Percentiles rank a stretch among this genome's conserved stretches.
phyloP scores from a whole-genome alignment of 768 basidiomycete genomes.

The Serendipita sp. region DNA sequence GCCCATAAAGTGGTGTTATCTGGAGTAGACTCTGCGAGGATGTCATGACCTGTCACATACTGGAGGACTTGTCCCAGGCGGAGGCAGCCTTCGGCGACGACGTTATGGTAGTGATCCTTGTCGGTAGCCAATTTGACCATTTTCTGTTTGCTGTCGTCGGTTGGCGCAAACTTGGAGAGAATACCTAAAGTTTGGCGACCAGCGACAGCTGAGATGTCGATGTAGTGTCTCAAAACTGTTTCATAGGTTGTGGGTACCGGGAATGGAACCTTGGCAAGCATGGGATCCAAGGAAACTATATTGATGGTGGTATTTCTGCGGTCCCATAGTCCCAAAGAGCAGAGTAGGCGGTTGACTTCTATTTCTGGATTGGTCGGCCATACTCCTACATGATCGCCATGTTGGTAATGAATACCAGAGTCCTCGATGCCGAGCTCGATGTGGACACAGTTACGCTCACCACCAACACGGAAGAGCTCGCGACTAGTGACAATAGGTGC shows the following conservation, averaged over 20 bases:
- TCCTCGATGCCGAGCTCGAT: constrained; percentile 88
- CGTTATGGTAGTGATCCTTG: constrained; percentile 72
- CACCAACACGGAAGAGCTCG: constrained; percentile 65
- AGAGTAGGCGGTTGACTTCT: constrained; percentile 81
- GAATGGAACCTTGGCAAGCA: constrained; percentile 96
- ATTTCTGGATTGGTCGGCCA: constrained; percentile 92
- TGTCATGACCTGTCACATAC: constrained; percentile 69
- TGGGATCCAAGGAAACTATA: constrained; percentile 94
- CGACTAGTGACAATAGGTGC: constrained; percentile 61
- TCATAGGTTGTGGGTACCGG: constrained; percentile 91
- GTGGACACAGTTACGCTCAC: constrained; percentile 84
- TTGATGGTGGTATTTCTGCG: constrained; percentile 73
- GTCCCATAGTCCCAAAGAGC: constrained; percentile 64
- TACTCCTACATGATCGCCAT: constrained; percentile 93
- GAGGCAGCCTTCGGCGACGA: constrained; percentile 67
- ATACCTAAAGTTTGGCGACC: constrained; percentile 86
- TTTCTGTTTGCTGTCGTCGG: constrained; percentile 53
- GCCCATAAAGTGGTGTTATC: constrained; percentile 72
- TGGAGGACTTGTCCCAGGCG: constrained; percentile 90
- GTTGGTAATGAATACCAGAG: constrained; percentile 95
- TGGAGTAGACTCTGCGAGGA: constrained; percentile 37
- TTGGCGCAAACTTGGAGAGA: constrained; percentile 69
- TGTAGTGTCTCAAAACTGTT: constrained; percentile 88
- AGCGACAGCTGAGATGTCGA: constrained; percentile 88
- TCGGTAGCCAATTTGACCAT: constrained; percentile 64